Conservation (phyloP, 2,329 filamentous ascomycete species). For the Colletotrichum theobromicola region DNA sequence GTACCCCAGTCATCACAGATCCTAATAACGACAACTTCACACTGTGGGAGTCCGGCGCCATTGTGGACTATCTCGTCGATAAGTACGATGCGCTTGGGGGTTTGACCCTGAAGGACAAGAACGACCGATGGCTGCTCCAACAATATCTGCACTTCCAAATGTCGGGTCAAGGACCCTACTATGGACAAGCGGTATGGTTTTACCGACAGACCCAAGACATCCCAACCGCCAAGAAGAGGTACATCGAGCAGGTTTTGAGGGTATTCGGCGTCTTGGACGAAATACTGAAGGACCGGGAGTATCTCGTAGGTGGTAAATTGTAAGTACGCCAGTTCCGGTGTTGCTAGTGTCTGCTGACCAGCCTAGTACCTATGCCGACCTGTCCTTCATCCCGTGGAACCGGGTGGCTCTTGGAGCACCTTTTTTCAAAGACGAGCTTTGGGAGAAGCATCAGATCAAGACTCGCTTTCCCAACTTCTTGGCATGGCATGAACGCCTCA, state of each 20-base stretch:
- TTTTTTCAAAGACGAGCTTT: background rate
- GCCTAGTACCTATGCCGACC: constrained; percentile 26
- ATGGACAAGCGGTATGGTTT: constrained; percentile 45
- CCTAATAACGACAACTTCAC: constrained; percentile 32
- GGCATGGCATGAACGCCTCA: background rate
- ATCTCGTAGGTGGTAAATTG: constrained; percentile 36
- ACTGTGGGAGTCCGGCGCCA: constrained; percentile 31
- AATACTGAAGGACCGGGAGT: constrained; percentile 36
- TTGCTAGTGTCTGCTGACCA: background rate
- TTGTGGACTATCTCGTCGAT: constrained; percentile 33
- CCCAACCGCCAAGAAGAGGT: constrained; percentile 32
- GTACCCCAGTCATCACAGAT: constrained; percentile 36
- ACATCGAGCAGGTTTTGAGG: constrained; percentile 30
- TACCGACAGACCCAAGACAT: constrained; percentile 28
- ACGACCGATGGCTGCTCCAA: constrained; percentile 25
- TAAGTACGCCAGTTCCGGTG: constrained; percentile 29
- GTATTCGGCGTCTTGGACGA: constrained; percentile 32
- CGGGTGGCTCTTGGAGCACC: constrained; percentile 5
- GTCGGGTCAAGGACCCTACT: constrained; percentile 49
- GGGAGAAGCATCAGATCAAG: background rate
- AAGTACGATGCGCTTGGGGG: constrained; percentile 29
- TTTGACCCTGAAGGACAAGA: constrained; percentile 1
- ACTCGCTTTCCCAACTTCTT: background rate
- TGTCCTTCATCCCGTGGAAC: constrained; percentile 37
- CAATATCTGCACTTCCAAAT: constrained; percentile 45